Evolutionary conservation across 495 filamentous ascomycete genomes (phyloP).

Genomic region (Symbiotaphrina buchneri): DNA sequence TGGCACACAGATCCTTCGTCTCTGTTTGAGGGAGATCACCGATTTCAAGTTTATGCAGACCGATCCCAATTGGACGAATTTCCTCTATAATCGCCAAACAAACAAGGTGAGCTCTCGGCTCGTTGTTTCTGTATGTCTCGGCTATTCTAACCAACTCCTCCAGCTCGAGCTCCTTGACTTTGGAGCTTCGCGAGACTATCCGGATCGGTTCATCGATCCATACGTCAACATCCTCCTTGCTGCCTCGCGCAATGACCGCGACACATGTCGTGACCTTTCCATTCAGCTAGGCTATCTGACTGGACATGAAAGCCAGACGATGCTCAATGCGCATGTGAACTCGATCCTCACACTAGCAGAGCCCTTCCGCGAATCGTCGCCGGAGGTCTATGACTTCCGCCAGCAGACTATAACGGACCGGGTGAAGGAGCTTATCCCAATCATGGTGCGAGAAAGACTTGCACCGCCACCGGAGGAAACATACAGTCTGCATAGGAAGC

Average conservation of each 20-base stretch:
- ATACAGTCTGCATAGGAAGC: conserved; percentile 83
- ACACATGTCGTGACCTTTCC: conserved; percentile 41
- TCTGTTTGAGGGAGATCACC: conserved; percentile 80
- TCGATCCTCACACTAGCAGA: conserved; percentile 78
- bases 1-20: conserved; percentile 75
- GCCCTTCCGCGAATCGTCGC: conserved; percentile 38
- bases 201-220: conserved; percentile 47
- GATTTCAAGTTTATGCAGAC: conserved; percentile 98
- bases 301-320: conserved; percentile 56
- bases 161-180: conserved; percentile 82
- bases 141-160: conserved; percentile 1
- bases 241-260: conserved; percentile 44
- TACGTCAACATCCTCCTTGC: conserved; percentile 64
- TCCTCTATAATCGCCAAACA: conserved; percentile 59
- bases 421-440: conserved; percentile 63
- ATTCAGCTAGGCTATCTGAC: conserved; percentile 78
- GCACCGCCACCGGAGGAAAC: conserved; percentile 93
- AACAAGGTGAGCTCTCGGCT: conserved; percentile 16
- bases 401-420: conserved; percentile 92
- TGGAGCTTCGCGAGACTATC: conserved; percentile 75
- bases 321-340: conserved; percentile 70
- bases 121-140: background rate
- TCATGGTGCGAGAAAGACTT: conserved; percentile 77
- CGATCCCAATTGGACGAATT: conserved; percentile 99
- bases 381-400: conserved; percentile 68